These are phyloP conservation scores for Populus tomentosa DNA, from an alignment of 441 rosid genomes.

Conservation along the genomic window DNA sequence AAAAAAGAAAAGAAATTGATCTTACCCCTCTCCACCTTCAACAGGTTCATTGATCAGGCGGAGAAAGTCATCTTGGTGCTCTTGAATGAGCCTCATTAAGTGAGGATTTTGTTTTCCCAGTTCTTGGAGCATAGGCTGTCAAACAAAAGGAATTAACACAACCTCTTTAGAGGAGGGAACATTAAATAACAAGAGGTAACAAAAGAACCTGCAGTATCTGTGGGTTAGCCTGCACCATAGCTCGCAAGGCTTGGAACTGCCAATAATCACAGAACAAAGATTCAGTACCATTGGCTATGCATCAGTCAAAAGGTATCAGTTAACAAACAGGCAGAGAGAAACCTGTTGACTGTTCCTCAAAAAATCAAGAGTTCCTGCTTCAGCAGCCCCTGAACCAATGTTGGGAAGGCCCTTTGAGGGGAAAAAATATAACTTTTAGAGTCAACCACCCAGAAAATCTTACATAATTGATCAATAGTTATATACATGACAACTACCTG, in stretches of 20 bases:
- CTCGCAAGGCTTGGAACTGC: slow-evolving; percentile 90
- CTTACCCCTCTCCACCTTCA: slow-evolving; percentile 90
- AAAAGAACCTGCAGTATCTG: slow-evolving; percentile 75
- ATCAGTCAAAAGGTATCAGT: background rate
- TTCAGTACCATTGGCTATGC: background rate
- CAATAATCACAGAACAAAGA: slow-evolving; percentile 3
- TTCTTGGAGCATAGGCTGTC: slow-evolving; percentile 95
- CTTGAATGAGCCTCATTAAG: slow-evolving; percentile 80
- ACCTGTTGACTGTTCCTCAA: slow-evolving; percentile 86
- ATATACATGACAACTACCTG: slow-evolving; percentile 42
- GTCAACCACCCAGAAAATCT: background rate
- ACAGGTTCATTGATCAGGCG: slow-evolving; percentile 82
- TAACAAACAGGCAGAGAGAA: too few species aligned
- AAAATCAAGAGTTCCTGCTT: slow-evolving; percentile 77
- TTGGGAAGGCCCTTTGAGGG: slow-evolving; percentile 68
- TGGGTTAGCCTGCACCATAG: slow-evolving; percentile 97
- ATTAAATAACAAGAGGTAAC: background rate
- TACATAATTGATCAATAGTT: background rate
- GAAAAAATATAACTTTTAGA: background rate
- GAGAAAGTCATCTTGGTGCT: slow-evolving; percentile 78
- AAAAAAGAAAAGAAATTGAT: background rate
- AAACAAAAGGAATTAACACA: background rate
- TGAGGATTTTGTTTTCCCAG: slow-evolving; percentile 87
- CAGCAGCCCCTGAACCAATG: slow-evolving; percentile 58
- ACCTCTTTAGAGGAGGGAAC: background rate